Base-by-base conservation (phyloP, 202 grass and related monocot species). In the Hordeum pubiflorum region DNA sequence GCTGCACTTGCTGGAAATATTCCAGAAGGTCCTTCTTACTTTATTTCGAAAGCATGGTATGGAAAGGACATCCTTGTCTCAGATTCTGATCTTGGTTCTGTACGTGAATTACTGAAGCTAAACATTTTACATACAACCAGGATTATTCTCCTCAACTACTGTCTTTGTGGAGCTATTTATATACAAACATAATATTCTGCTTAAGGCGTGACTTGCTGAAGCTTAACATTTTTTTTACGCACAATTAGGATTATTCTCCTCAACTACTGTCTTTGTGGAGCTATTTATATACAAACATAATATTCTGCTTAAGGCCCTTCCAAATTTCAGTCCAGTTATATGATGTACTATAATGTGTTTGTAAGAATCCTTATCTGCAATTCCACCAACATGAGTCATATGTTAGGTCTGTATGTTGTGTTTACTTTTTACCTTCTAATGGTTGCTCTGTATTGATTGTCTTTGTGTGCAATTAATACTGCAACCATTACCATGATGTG, bases 11-110 rank as follows among this genome's bases (percentile, higher is more conserved):
- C 90, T 78, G 96, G 92, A 89, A 91, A 69, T 58, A 78, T 67
- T 58, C 72, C 64, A 72, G 87, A 93, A 81, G 82, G 69, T 46
- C 70, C 63, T 85, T 91, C 85, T 40, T 91, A 99, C 84, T 96
- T 93, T 76, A 82, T 96, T 69, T 96, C 92, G 11, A 93, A 76
- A 60, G 61, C 89, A 81, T 99, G 96, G 96, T 99, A 91, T 65
- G 84, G 12, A 39, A 83, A 76, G 12, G 39, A 78, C 32, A 85
- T 58, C 56, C 41, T 76, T 76, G 27, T 75, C 62, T 75, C 55
- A 65, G 17, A 79, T 74, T 80, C 20, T 59, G 13, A 75, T 61
- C 40, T 75, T 76, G 9, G 15, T 68, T 78, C 38, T 68, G 10
- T 69, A 48, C 44, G 9, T 70, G 39, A 71, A 37, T 23, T 80